Evolutionary conservation across 257 asterid species (phyloP), one percentile per base, ranked within the genome.

Genomic region (Striga asiatica): DNA sequence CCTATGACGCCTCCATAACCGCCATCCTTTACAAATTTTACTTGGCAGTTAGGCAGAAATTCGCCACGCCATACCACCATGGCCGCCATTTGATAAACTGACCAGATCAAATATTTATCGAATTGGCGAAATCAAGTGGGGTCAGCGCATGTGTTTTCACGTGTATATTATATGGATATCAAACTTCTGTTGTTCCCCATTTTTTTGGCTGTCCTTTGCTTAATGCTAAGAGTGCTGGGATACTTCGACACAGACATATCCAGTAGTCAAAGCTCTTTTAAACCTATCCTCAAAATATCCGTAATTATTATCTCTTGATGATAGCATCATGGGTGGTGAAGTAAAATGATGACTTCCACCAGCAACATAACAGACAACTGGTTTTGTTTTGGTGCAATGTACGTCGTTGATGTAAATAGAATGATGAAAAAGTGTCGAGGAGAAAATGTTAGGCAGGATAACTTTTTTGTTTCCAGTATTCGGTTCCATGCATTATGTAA

Each of bases 171-270:
- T 54, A 58, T 25, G 6, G 35, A n/a, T 63, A 18, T 37, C 58
- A 39, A 35, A 29, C 6, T 31, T 47, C 35, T 35, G 35, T 49
- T 18, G 25, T 27, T 49, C 55, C 28, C 12, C 45, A 22, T 27
- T 34, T 24, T 34, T 18, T 61, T 38, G 22, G n/a, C n/a, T 23
- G 20, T 54, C 12, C 22, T 37, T 37, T 37, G 24, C 39, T 34
- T 50, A 52, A 32, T 45, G 52, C 49, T 10, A 32, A 25, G 42
- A 56, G 27, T 49, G 46, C 34, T 50, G 13, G 56, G 32, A 32
- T 32, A 27, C 59, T 47, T n/a, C 24, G 45, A 63, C 60, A 49
- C 42, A 54, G 49, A 50, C 38, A 62, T 56, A 47, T 43, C 52
- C 39, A 50, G 45, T 63, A 34, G 16, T 54, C 10, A 11, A 61